A percentile compares a stretch with the other conserved stretches of the same genome.
phyloP scores from a whole-genome alignment of 352 stramenopile species.

The Phytophthora ohioensis region DNA sequence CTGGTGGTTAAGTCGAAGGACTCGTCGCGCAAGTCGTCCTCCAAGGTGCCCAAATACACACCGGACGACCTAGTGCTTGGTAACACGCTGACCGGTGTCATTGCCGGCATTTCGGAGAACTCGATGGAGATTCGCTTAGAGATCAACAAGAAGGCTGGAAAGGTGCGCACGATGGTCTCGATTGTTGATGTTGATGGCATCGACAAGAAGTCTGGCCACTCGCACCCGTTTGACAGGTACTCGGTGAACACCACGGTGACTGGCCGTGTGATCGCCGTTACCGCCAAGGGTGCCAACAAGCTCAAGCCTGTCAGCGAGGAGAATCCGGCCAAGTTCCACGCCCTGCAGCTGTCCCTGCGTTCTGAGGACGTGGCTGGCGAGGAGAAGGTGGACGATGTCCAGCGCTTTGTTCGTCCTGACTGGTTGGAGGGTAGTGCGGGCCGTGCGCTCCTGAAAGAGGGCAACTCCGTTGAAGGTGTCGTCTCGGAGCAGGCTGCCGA shows the following conservation, averaged over 20 bases:
- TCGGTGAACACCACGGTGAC: conserved; percentile 75
- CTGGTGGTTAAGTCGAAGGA: conserved; percentile 48
- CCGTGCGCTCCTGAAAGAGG: conserved; percentile 67
- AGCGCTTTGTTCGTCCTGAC: conserved; percentile 70
- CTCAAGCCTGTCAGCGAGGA: conserved; percentile 81
- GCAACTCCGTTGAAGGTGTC: conserved; percentile 71
- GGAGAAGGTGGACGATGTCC: conserved; percentile 46
- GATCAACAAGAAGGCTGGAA: conserved; percentile 76
- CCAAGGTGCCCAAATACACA: conserved; percentile 79
- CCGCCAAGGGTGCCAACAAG: conserved; percentile 87
- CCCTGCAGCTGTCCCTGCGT: conserved; percentile 78
- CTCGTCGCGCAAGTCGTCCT: conserved; percentile 38
- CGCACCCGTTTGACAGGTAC: conserved; percentile 86
- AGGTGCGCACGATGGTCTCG: conserved; percentile 79
- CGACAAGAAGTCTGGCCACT: conserved; percentile 38
- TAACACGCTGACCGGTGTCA: conserved; percentile 71
- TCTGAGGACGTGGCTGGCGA: conserved; percentile 49
- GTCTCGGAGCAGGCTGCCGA: conserved; percentile 71
- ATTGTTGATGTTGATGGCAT: conserved; percentile 85
- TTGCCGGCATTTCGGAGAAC: conserved; percentile 82
- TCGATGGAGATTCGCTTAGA: conserved; percentile 88
- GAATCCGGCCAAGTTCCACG: conserved; percentile 81
- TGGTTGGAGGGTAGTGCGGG: conserved; percentile 80
- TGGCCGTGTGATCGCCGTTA: conserved; percentile 71
- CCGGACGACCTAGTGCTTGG: conserved; percentile 68